These are phyloP conservation scores for Phalaenopsis equestris DNA, from an alignment of 106 monocot genomes.

Conservation along the genomic window DNA sequence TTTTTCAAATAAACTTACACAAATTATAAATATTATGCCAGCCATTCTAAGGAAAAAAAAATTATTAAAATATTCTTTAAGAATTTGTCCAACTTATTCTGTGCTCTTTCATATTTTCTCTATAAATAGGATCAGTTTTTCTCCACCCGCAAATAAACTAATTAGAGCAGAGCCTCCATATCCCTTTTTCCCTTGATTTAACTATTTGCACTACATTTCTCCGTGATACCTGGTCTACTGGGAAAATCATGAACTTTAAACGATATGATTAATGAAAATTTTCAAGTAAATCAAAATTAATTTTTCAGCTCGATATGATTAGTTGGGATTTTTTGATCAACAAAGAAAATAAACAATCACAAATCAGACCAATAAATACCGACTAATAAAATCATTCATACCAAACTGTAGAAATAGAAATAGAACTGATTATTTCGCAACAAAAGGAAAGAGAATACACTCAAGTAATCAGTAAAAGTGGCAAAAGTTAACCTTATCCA, in stretches of 20 bases:
- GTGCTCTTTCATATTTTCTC: background rate
- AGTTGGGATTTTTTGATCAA: background rate
- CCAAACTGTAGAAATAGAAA: constrained; percentile 4
- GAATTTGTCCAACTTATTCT: background rate
- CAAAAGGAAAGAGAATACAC: background rate
- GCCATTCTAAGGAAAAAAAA: background rate
- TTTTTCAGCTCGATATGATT: background rate
- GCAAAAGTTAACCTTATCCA: constrained; percentile 24
- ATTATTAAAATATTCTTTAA: background rate
- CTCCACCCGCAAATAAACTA: background rate
- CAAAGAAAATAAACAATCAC: background rate
- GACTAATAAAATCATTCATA: background rate
- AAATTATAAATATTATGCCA: background rate
- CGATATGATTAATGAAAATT: background rate
- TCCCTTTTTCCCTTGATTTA: background rate
- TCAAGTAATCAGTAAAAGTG: background rate
- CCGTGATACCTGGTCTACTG: background rate
- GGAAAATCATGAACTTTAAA: background rate
- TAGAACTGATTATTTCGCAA: background rate
- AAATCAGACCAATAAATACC: background rate
- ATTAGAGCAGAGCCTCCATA: background rate
- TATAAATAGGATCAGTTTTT: background rate
- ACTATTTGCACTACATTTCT: background rate
- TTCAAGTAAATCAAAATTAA: background rate
- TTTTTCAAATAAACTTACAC: no score